Conservation (phyloP, 164 flowering plant species). For the Stephania yunnanensis region DNA sequence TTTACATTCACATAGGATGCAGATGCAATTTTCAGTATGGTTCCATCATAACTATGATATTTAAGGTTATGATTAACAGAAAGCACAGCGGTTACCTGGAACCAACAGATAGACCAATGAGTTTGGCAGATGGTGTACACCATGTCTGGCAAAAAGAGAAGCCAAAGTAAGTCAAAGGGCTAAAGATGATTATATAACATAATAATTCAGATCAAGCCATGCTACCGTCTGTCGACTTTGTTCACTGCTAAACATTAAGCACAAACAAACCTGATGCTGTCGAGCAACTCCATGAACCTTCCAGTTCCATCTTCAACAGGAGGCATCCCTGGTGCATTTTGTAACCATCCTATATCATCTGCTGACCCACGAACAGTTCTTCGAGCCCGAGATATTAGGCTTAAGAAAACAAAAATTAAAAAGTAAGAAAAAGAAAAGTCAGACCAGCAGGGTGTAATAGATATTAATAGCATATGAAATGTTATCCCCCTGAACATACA, state of each 20-base stretch:
- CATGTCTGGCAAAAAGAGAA: conserved; percentile 57
- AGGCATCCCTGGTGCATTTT: conserved; percentile 61
- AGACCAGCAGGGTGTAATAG: background rate
- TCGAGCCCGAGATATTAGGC: conserved; percentile 73
- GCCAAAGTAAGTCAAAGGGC: conserved; percentile 14
- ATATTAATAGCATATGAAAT: background rate
- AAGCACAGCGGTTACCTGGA: conserved; percentile 57
- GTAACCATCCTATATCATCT: conserved; percentile 95
- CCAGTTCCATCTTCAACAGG: conserved; percentile 86
- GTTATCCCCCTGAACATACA: background rate
- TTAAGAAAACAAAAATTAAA: conserved; percentile 23
- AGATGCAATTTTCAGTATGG: background rate
- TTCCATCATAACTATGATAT: background rate
- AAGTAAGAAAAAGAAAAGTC: background rate
- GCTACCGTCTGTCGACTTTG: background rate
- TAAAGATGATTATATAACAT: conserved; percentile 11
- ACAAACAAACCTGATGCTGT: conserved; percentile 31
- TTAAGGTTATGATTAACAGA: background rate
- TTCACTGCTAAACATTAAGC: background rate
- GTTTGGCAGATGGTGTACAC: conserved; percentile 76
- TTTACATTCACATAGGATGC: background rate
- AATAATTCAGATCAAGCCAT: conserved; percentile 4
- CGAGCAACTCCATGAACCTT: conserved; percentile 69
- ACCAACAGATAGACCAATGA: conserved; percentile 79
- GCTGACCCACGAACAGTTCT: conserved; percentile 95